Conservation (phyloP, 345 rosid genomes). For the Psidium friedrichsthalianum region DNA sequence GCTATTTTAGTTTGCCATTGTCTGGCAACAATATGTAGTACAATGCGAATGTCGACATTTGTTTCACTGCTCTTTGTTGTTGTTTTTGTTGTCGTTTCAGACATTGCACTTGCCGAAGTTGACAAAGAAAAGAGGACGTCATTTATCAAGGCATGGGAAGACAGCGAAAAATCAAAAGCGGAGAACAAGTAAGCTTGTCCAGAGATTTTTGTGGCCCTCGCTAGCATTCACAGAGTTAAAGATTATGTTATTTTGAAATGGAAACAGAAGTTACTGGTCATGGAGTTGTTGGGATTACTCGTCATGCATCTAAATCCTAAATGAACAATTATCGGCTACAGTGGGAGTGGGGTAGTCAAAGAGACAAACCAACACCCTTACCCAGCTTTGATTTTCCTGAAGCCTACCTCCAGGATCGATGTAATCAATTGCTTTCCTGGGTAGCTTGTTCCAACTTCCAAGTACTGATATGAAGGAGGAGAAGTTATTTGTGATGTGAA, state of each 20-base stretch:
- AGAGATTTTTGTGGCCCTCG: background rate
- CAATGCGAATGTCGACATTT: background rate
- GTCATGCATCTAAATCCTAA: background rate
- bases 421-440: background rate
- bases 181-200: conserved; percentile 56
- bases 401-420: background rate
- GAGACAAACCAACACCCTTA: background rate
- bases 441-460: background rate
- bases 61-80: background rate
- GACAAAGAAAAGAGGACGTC: conserved; percentile 60
- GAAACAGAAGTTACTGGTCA: background rate
- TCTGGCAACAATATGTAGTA: background rate
- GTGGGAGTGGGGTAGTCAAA: background rate
- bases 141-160: conserved; percentile 88
- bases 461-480: background rate
- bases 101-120: conserved; percentile 67
- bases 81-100: conserved; percentile 14
- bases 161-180: conserved; percentile 67
- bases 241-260: background rate
- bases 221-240: background rate
- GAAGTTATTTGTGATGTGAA: background rate
- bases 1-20: background rate
- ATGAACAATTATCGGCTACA: background rate
- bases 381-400: background rate
- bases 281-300: background rate